Percentiles rank a stretch among this genome's conserved stretches.
These are phyloP conservation scores for Candida yuanshanica DNA, from an alignment of 805 yeast species.

Conservation along the genomic window DNA sequence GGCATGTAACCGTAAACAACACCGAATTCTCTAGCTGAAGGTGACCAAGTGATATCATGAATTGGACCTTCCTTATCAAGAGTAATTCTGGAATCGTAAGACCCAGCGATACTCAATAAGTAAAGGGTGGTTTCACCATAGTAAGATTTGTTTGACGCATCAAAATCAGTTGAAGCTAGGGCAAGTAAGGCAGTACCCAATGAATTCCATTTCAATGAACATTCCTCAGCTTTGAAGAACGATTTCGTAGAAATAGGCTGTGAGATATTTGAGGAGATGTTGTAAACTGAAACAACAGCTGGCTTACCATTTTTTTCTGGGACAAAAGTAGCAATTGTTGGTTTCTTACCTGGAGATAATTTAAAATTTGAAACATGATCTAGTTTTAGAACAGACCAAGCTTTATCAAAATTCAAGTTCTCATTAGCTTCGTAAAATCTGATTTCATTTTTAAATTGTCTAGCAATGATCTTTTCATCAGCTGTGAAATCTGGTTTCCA, in stretches of 20 bases:
- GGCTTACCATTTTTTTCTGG: constrained; percentile 88
- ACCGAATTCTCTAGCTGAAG: constrained; percentile 93
- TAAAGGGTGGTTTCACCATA: constrained; percentile 95
- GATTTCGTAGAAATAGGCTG: constrained; percentile 82
- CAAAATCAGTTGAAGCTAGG: constrained; percentile 93
- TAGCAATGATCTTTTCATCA: constrained; percentile 70
- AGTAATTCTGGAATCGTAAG: constrained; percentile 82
- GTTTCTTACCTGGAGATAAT: constrained; percentile 82
- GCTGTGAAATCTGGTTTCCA: constrained; percentile 91
- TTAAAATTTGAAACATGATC: constrained; percentile 57
- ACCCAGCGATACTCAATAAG: constrained; percentile 85
- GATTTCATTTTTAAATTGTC: constrained; percentile 53
- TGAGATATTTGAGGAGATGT: constrained; percentile 46
- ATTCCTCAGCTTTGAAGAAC: constrained; percentile 93
- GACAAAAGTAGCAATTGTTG: constrained; percentile 83
- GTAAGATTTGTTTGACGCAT: constrained; percentile 86
- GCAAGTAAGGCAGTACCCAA: constrained; percentile 93
- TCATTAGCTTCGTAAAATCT: constrained; percentile 58
- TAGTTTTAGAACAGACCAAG: constrained; percentile 51
- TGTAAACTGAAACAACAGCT: constrained; percentile 79
- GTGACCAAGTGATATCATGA: constrained; percentile 97
- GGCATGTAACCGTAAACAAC: constrained; percentile 98
- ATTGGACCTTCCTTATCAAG: constrained; percentile 94
- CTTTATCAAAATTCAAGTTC: constrained; percentile 39
- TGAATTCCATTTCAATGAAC: constrained; percentile 88